Evolutionary conservation across 2,329 filamentous ascomycete genomes (phyloP).

Genomic region (Nannizziopsis arthrosporioides): DNA sequence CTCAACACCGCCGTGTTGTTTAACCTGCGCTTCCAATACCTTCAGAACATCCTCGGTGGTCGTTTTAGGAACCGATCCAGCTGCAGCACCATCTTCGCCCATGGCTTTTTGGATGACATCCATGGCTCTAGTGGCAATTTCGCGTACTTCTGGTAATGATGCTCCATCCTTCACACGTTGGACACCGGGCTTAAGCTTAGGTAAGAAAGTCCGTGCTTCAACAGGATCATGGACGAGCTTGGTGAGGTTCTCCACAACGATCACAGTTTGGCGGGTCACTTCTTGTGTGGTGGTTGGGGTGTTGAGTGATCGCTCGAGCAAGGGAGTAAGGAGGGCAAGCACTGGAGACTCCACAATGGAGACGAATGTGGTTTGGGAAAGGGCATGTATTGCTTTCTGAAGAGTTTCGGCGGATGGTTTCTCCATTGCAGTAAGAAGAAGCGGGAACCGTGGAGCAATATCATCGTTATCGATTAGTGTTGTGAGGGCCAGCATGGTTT

Average conservation of each 20-base stretch:
- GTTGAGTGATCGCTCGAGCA: conserved; percentile 88
- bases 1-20: conserved; percentile 54
- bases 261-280: conserved; percentile 85
- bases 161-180: conserved; percentile 78
- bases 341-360: conserved; percentile 92
- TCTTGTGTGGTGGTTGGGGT: conserved; percentile 84
- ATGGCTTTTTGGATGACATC: conserved; percentile 89
- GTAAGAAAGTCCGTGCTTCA: conserved; percentile 87
- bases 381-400: conserved; percentile 90
- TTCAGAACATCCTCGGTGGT: conserved; percentile 59
- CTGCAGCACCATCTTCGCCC: conserved; percentile 54
- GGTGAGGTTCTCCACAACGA: conserved; percentile 95
- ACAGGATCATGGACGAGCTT: conserved; percentile 94
- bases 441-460: conserved; percentile 78
- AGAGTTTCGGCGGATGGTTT: conserved; percentile 78
- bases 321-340: conserved; percentile 82
- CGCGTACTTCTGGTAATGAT: conserved; percentile 86
- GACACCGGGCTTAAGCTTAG: conserved; percentile 87
- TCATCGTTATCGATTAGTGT: conserved; percentile 92
- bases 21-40: conserved; percentile 63
- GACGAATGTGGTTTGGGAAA: conserved; percentile 97
- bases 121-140: conserved; percentile 71
- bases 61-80: conserved; percentile 50
- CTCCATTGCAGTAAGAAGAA: conserved; percentile 90
- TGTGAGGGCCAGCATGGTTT: conserved; percentile 84